phyloP scores from a whole-genome alignment of 129 eudicot species.

The Escallonia rubra region DNA sequence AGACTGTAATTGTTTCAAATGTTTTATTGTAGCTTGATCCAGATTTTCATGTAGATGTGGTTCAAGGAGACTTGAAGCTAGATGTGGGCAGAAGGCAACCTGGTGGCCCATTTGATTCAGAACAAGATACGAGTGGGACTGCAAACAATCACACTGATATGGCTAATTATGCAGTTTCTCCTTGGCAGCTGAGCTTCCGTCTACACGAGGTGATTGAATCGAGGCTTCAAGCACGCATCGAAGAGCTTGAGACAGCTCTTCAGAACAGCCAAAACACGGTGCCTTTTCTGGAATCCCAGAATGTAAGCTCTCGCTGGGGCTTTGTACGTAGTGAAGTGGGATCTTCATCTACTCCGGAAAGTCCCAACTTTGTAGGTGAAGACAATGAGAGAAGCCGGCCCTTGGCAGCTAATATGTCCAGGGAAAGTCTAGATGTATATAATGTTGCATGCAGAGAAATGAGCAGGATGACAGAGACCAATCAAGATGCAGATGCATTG shows the following conservation, averaged over 20 bases:
- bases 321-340: conserved; percentile 34
- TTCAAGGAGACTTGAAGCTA: conserved; percentile 37
- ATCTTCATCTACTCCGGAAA: conserved; percentile 37
- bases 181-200: conserved; percentile 48
- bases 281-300: conserved; percentile 25
- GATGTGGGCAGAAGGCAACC: conserved; percentile 19
- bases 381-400: background rate
- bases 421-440: background rate
- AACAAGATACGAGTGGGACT: conserved; percentile 27
- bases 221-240: conserved; percentile 52
- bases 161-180: conserved; percentile 54
- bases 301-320: conserved; percentile 26
- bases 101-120: conserved; percentile 32
- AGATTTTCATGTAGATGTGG: conserved; percentile 39
- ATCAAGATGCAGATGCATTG: background rate
- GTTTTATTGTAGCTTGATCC: conserved; percentile 43
- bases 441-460: conserved; percentile 6
- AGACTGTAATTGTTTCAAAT: background rate
- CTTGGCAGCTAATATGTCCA: background rate
- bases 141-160: conserved; percentile 13
- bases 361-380: conserved; percentile 12
- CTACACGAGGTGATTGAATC: conserved; percentile 68
- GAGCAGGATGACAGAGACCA: background rate
- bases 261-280: conserved; percentile 24
- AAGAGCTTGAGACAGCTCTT: conserved; percentile 52